These are phyloP conservation scores for Nitzschia sp. DNA, from an alignment of 108 stramenopile genomes.

Conservation along the genomic window DNA sequence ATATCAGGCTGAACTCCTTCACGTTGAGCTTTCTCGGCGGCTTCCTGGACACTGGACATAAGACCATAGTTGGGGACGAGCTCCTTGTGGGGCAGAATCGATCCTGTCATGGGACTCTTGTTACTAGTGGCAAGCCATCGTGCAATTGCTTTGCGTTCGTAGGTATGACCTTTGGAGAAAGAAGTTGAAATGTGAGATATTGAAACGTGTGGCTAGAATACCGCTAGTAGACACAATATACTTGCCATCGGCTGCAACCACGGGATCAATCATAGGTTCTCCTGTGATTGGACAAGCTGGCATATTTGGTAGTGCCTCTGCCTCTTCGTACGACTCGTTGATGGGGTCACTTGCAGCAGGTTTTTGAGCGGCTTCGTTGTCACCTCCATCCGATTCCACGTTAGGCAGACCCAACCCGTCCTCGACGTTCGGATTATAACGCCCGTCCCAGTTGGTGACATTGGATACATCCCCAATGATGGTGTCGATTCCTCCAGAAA, in stretches of 20 bases:
- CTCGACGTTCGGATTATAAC: conserved; percentile 37
- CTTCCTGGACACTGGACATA: conserved; percentile 60
- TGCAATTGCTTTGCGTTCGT: conserved; percentile 86
- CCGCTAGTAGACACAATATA: background rate
- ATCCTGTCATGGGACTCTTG: conserved; percentile 80
- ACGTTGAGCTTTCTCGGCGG: conserved; percentile 4
- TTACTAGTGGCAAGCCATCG: conserved; percentile 82
- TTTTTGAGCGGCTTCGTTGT: conserved; percentile 6
- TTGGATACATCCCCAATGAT: conserved; percentile 61
- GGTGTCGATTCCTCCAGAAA: conserved; percentile 60
- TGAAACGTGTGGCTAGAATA: background rate
- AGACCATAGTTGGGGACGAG: conserved; percentile 85
- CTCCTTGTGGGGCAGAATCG: conserved; percentile 60
- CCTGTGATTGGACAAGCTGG: conserved; percentile 91
- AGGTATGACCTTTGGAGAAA: conserved; percentile 76
- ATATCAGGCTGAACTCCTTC: background rate
- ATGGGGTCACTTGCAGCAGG: conserved; percentile 4
- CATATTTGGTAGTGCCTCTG: conserved; percentile 71
- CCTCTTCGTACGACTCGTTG: conserved; percentile 18
- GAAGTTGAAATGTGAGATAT: background rate
- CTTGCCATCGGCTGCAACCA: conserved; percentile 60
- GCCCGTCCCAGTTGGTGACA: conserved; percentile 80
- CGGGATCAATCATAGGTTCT: conserved; percentile 88
- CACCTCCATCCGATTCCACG: conserved; percentile 27
- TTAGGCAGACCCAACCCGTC: conserved; percentile 24